phyloP scores from a whole-genome alignment of 2,329 filamentous ascomycete genomes.

The Alternaria longipes region DNA sequence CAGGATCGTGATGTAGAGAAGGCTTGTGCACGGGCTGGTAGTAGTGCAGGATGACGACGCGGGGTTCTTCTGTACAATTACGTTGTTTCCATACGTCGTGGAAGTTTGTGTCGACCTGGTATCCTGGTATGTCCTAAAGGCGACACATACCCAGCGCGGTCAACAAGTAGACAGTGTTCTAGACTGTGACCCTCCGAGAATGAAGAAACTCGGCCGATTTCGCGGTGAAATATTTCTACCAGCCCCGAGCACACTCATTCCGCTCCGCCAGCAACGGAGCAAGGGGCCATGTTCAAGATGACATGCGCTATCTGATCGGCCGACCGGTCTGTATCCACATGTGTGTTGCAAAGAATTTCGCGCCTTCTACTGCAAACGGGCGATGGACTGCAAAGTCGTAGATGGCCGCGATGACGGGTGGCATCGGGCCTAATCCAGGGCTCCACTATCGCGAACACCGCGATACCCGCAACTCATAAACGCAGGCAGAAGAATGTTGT shows the following conservation, averaged over 20 bases:
- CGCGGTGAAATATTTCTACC: not conserved
- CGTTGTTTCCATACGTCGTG: not conserved
- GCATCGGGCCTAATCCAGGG: conserved; percentile 4
- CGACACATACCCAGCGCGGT: not conserved
- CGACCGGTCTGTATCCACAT: not conserved
- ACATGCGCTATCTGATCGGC: not conserved
- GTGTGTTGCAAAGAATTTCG: conserved; percentile 7
- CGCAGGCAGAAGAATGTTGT: not conserved
- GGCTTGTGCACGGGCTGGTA: conserved; percentile 3
- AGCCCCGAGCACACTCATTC: not conserved
- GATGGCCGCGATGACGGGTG: not conserved
- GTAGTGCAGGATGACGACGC: not conserved
- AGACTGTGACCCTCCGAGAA: not conserved
- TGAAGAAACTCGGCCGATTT: not conserved
- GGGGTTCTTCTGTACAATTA: not conserved
- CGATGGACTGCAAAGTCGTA: conserved; percentile 1
- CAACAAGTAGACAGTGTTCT: not conserved
- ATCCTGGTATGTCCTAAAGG: not conserved
- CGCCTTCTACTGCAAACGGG: conserved; percentile 6
- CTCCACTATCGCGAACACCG: conserved; percentile 9
- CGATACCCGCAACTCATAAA: not conserved
- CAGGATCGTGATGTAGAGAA: not conserved
- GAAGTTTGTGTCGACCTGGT: not conserved
- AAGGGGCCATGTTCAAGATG: conserved; percentile 2
- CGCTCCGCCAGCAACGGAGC: not conserved